Percentiles rank a stretch among this genome's conserved stretches.
These are phyloP conservation scores for Magnolia sinica DNA, from an alignment of 164 flowering plant genomes.

Conservation along the genomic window DNA sequence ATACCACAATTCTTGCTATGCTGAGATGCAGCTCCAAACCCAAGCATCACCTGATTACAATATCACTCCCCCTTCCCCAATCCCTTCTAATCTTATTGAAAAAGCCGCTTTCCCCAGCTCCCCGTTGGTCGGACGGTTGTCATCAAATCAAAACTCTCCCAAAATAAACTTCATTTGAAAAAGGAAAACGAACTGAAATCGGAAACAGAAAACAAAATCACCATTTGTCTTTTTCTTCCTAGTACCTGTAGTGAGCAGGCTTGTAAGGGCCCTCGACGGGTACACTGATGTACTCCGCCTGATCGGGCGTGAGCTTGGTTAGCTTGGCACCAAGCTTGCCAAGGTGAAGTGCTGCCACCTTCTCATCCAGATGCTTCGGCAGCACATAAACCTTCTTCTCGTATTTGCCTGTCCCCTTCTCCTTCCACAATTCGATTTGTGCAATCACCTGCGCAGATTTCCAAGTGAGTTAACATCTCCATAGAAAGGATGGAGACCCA, in stretches of 20 bases:
- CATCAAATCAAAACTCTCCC: background rate
- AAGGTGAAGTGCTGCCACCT: slow-evolving; percentile 28
- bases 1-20: no score
- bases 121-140: background rate
- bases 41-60: background rate
- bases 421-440: slow-evolving; percentile 29
- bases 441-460: slow-evolving; percentile 21
- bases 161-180: background rate
- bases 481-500: background rate
- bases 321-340: slow-evolving; percentile 25
- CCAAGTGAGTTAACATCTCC: background rate
- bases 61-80: background rate
- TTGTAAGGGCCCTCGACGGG: slow-evolving; percentile 27
- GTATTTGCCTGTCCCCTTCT: slow-evolving; percentile 21
- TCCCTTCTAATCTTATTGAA: background rate
- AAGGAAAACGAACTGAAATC: background rate
- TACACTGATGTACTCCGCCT: slow-evolving; percentile 25
- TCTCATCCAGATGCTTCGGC: slow-evolving; percentile 28
- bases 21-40: background rate
- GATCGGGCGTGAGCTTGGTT: slow-evolving; percentile 23
- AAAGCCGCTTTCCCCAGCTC: background rate
- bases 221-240: background rate
- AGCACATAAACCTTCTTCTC: slow-evolving; percentile 28
- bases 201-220: background rate
- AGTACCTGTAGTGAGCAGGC: slow-evolving; percentile 28